Evolutionary conservation across 2,329 filamentous ascomycete species (phyloP), one percentile per base, ranked within the genome.

Genomic region (Neonectria coccinea): DNA sequence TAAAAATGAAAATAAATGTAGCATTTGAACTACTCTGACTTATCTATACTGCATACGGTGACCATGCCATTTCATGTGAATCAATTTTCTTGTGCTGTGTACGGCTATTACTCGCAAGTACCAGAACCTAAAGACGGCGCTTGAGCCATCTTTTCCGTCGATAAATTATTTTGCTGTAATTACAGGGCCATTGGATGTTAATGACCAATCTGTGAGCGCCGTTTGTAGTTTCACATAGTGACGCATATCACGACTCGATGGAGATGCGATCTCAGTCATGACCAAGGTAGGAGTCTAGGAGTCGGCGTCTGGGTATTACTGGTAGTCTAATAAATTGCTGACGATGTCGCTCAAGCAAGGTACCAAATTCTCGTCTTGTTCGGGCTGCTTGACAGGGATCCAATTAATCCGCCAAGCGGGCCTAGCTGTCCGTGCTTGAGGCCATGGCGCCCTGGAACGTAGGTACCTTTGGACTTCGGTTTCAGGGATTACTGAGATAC

Each of bases 361-460:
- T 42, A 33, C 33, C 12, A 18, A 48, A 16, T 25, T 6, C 25
- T 6, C 25, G 33, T 33, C 50, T 44, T 55, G 58, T 63, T 58
- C 5, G 55, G 50, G 58, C 50, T 59, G 31, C 8, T 6, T 25
- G 25, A 25, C 39, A 65, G 29, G 39, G 51, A 39, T 16, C 71
- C 69, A 73, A 73, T 73, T 60, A 73, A 62, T 63, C 56, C n/a
- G 22, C 45, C 25, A 25, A 44, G 36, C 27, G 39, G 41, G 54
- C 18, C 44, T 51, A 20, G 48, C 42, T 54, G 61, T 64, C 61
- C 51, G 61, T 64, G 61, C 56, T 45, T 55, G 16, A 27, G 48
- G 55, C 42, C 50, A 50, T 64, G 59, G 59, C 60, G 62, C 65
- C 64, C 67, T 73, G 70, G 64, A 64, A 70, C 64, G 47, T 53